Evolutionary conservation across 169 alveolate genomes (phyloP), one percentile per base, ranked within the genome.

Genomic region (Eimeria necatrix): DNA sequence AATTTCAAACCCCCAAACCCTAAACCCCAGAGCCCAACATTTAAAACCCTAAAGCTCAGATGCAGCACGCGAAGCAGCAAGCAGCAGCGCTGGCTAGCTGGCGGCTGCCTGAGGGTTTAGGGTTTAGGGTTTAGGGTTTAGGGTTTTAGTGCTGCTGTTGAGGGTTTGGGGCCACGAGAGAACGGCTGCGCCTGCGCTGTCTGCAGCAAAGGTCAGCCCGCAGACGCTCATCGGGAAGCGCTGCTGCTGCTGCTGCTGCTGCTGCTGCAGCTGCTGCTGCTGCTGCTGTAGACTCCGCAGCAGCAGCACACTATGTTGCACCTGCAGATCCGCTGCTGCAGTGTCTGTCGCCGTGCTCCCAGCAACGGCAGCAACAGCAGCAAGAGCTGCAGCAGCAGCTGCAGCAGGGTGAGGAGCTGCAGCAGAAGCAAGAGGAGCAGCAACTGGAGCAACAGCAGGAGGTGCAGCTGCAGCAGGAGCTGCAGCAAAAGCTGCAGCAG

Each of bases 191-290:
- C n/a, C n/a, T n/a, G n/a, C n/a, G n/a, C n/a, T 49, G 20, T 80
- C 73, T 80, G 90, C 73, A 80, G 90, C 90, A 49, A 24, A 49
- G 52, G 16, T 49, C 71, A 3, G 59, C 90, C 71, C 73, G 71
- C 26, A 46, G 90, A 80, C 52, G 90, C n/a, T 22, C 90, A 10
- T 80, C 90, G 2, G 52, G 8, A 6, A 60, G 71, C 6, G 20
- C 71, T 53, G 68, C 88, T 78, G 85, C 60, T 32, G 83, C 51
- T 71, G 73, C 73, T 71, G 51, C 83, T 71, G 46, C 83, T 71
- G 83, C 53, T 5, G 51, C 59, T 41, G 61, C 61, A 3, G 53
- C 83, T 16, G 83, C 51, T 41, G 18, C 61, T 46, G 56, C 61
- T 78, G 88, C 70, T 51, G 70, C 68, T 78, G 88, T 20, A 10